These are phyloP conservation scores for Naumovozyma baii DNA, from an alignment of 805 yeast species.

Conservation along the genomic window DNA sequence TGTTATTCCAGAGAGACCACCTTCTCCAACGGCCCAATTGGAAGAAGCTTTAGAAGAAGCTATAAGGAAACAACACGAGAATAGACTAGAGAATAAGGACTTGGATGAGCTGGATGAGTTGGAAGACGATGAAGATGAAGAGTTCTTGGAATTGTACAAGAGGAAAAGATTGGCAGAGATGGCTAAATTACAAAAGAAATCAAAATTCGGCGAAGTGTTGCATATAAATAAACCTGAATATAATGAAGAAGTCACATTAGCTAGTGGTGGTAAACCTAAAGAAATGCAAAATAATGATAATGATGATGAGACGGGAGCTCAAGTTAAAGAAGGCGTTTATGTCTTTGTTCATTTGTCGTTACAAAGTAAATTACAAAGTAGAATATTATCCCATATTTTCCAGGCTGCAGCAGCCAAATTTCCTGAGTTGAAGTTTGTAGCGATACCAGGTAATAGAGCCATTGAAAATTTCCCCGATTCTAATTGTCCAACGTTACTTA, in stretches of 20 bases:
- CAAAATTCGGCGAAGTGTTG: slow-evolving; percentile 64
- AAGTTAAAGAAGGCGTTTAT: slow-evolving; percentile 31
- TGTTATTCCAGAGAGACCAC: slow-evolving; percentile 83
- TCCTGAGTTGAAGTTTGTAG: slow-evolving; percentile 80
- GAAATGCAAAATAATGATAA: not conserved
- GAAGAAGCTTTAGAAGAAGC: slow-evolving; percentile 87
- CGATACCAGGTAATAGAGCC: slow-evolving; percentile 84
- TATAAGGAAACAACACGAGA: slow-evolving; percentile 65
- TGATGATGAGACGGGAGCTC: slow-evolving; percentile 2
- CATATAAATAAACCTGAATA: slow-evolving; percentile 86
- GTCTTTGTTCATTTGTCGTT: slow-evolving; percentile 75
- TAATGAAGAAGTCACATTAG: slow-evolving; percentile 72
- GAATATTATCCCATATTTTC: slow-evolving; percentile 56
- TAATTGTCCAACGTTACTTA: slow-evolving; percentile 83
- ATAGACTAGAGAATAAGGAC: slow-evolving; percentile 66
- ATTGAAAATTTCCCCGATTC: slow-evolving; percentile 84
- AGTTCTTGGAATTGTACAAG: slow-evolving; percentile 69
- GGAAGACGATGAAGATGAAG: slow-evolving; percentile 92
- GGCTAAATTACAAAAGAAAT: slow-evolving; percentile 42
- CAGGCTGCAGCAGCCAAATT: slow-evolving; percentile 52
- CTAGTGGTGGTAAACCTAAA: slow-evolving; percentile 38
- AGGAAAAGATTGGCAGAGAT: slow-evolving; percentile 71
- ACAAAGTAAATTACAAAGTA: slow-evolving; percentile 60
- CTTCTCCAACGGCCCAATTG: slow-evolving; percentile 75
- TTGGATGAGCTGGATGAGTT: slow-evolving; percentile 76